Conservation (phyloP, 1,284 basidiomycete genomes). For the Trametes polyzona region DNA sequence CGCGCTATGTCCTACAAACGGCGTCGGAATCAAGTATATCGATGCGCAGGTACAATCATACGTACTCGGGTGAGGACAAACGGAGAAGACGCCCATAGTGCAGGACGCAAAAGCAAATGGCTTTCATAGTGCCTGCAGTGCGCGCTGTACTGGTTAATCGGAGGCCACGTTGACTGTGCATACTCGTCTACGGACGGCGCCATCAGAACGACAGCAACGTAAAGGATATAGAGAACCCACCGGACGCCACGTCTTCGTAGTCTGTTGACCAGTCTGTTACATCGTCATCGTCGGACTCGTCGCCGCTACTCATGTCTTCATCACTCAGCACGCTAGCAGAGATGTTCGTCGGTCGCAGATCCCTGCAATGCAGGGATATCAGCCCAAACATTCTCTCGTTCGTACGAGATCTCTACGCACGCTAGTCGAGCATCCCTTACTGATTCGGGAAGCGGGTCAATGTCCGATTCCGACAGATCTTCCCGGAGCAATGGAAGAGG, state of each 20-base stretch:
- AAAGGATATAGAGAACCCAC: conserved; percentile 9
- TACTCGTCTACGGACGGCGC: conserved; percentile 22
- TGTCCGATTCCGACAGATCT: conserved; percentile 64
- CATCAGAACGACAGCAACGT: not conserved
- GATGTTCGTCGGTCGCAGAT: conserved; percentile 52
- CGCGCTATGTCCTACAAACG: conserved; percentile 10
- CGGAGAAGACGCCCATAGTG: conserved; percentile 42
- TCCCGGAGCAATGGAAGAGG: conserved; percentile 14
- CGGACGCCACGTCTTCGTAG: conserved; percentile 47
- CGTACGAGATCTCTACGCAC: conserved; percentile 37
- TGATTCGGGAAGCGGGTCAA: conserved; percentile 60
- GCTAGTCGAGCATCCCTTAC: conserved; percentile 70
- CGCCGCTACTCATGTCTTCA: conserved; percentile 64
- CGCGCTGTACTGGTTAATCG: conserved; percentile 27
- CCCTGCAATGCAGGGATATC: conserved; percentile 37
- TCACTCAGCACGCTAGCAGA: conserved; percentile 32
- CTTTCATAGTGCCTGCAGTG: conserved; percentile 39
- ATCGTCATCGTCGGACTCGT: conserved; percentile 79
- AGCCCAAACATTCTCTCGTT: not conserved
- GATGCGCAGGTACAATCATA: not conserved
- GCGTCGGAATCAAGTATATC: no score
- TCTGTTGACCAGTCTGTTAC: conserved; percentile 65
- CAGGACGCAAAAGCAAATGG: conserved; percentile 33
- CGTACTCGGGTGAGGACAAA: conserved; percentile 39
- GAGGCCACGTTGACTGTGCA: conserved; percentile 19